Evolutionary conservation across 768 basidiomycete genomes (phyloP).

Genomic region (Filobasidium floriforme): DNA sequence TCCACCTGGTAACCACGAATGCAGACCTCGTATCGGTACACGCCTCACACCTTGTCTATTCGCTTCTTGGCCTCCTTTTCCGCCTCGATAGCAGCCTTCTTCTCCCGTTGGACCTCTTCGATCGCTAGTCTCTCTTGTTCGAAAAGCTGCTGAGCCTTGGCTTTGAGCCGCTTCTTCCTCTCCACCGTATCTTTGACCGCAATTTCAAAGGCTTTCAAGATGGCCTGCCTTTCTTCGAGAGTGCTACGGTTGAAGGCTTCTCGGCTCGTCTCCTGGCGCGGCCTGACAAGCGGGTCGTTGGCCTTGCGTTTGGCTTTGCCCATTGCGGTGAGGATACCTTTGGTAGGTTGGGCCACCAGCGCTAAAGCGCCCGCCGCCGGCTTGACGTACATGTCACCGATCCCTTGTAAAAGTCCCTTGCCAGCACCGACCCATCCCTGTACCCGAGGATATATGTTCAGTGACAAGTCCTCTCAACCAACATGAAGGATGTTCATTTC

Average conservation of each 20-base stretch:
- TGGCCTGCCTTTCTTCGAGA: slow-evolving; percentile 40
- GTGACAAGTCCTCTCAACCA: not conserved
- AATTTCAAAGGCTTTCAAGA: slow-evolving; percentile 48
- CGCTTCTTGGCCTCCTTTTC: not conserved
- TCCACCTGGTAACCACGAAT: too few relatives aligned
- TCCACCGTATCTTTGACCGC: slow-evolving; percentile 40
- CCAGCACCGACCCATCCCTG: slow-evolving; percentile 45
- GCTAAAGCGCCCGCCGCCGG: slow-evolving; percentile 27
- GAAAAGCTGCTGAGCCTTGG: slow-evolving; percentile 23
- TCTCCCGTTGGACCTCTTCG: not conserved
- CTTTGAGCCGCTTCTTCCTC: slow-evolving; percentile 39
- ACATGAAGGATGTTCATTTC: not conserved
- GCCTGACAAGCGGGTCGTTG: slow-evolving; percentile 22
- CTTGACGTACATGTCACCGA: slow-evolving; percentile 28
- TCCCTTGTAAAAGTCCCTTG: slow-evolving; percentile 45
- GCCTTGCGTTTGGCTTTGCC: not conserved
- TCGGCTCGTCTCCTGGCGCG: slow-evolving; percentile 23
- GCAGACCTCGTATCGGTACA: too few relatives aligned
- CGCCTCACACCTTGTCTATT: not conserved
- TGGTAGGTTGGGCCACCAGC: slow-evolving; percentile 43
- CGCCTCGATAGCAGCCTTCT: not conserved
- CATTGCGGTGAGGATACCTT: slow-evolving; percentile 44
- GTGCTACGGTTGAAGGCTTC: slow-evolving; percentile 39
- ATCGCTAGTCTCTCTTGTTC: slow-evolving; percentile 17
- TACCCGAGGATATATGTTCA: not conserved